Percentiles rank a stretch among this genome's conserved stretches.
These are phyloP conservation scores for Wickerhamomyces mucosus DNA, from an alignment of 805 yeast genomes.

Conservation along the genomic window DNA sequence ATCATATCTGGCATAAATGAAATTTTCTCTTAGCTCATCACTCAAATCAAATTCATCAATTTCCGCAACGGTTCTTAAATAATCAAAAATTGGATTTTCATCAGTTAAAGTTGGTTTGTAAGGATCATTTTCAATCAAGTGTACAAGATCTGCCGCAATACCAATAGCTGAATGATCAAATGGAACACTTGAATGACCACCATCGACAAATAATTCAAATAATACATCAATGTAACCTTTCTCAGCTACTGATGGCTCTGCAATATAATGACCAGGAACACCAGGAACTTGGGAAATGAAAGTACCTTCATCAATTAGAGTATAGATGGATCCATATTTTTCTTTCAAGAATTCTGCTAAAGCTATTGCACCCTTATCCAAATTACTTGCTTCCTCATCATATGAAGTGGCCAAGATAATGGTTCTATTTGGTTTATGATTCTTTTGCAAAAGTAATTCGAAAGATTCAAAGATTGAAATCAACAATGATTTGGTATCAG, in stretches of 20 bases:
- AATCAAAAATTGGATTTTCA: slow-evolving; percentile 37
- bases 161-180: slow-evolving; percentile 54
- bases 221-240: slow-evolving; percentile 49
- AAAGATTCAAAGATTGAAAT: slow-evolving; percentile 57
- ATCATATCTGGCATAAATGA: slow-evolving; percentile 27
- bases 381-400: slow-evolving; percentile 54
- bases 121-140: slow-evolving; percentile 62
- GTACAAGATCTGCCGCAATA: slow-evolving; percentile 34
- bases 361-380: slow-evolving; percentile 41
- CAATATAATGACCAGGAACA: slow-evolving; percentile 29
- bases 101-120: slow-evolving; percentile 30
- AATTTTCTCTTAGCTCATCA: slow-evolving; percentile 11
- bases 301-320: slow-evolving; percentile 67
- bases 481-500: slow-evolving; percentile 66
- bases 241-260: slow-evolving; percentile 50
- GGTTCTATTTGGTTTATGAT: slow-evolving; percentile 53
- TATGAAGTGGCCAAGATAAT: slow-evolving; percentile 61
- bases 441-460: slow-evolving; percentile 42
- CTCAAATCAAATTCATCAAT: slow-evolving; percentile 5
- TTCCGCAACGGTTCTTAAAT: slow-evolving; percentile 23
- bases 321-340: slow-evolving; percentile 53
- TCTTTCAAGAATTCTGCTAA: slow-evolving; percentile 38
- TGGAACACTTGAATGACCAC: slow-evolving; percentile 75
- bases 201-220: slow-evolving; percentile 47
- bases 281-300: slow-evolving; percentile 22